Conservation (phyloP, 73 alveolate genomes). For the Blepharisma stoltei region DNA sequence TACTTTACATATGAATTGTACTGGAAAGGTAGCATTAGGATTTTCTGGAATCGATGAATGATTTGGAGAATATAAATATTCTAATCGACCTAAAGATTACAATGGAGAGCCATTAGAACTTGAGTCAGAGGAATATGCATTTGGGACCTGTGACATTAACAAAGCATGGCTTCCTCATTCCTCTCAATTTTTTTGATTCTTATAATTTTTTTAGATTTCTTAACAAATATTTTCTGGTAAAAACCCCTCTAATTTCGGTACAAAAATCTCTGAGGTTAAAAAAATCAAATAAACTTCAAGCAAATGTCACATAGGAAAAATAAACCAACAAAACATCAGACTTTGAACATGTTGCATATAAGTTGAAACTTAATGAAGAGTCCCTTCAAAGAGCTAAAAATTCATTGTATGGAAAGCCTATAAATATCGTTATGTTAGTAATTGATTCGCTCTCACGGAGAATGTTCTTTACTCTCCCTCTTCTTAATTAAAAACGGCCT, state of each 20-base stretch:
- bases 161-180: too few species aligned
- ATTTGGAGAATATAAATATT: neutral
- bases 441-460: conserved; percentile 22
- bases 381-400: neutral
- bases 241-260: too few species aligned
- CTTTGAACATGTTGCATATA: neutral
- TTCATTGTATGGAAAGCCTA: neutral
- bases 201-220: too few species aligned
- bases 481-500: too few species aligned
- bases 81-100: neutral
- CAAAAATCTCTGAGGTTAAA: too few species aligned
- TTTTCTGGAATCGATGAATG: neutral
- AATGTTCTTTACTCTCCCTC: too few species aligned
- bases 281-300: too few species aligned
- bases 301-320: too few species aligned
- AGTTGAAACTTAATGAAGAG: neutral
- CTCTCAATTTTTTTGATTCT: too few species aligned
- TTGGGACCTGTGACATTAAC: conserved; percentile 4
- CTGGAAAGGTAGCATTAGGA: neutral
- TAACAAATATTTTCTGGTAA: too few species aligned
- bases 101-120: neutral
- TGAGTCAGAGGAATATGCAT: conserved; percentile 1
- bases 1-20: neutral
- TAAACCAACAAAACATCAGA: neutral
- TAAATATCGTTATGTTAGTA: conserved; percentile 1